phyloP scores from a whole-genome alignment of 179 eudicot species.

The Nepenthes alata region DNA sequence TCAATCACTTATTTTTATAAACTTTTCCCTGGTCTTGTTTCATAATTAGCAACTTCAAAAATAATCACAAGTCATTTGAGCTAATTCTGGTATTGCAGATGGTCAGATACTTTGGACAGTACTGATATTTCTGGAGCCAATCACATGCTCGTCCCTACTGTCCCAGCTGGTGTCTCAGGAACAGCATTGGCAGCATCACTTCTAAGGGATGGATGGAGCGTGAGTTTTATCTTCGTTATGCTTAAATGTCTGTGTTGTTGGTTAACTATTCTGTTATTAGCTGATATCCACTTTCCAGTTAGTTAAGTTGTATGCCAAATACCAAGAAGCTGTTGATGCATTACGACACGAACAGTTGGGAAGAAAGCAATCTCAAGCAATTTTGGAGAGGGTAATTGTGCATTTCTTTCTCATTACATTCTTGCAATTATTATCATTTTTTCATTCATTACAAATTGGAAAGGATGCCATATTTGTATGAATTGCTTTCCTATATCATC shows the following conservation, averaged over 20 bases:
- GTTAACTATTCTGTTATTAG: not conserved
- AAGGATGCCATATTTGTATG: not conserved
- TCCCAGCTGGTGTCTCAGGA: slow-evolving; percentile 88
- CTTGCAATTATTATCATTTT: not conserved
- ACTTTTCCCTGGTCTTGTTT: not conserved
- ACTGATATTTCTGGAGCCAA: slow-evolving; percentile 21
- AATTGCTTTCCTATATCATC: too few species aligned
- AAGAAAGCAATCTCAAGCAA: slow-evolving; percentile 83
- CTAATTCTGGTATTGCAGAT: slow-evolving; percentile 15
- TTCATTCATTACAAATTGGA: not conserved
- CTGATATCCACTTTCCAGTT: slow-evolving; percentile 23
- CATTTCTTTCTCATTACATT: not conserved
- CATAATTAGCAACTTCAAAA: not conserved
- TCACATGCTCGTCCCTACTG: slow-evolving; percentile 51
- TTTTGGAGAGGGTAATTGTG: slow-evolving; percentile 48
- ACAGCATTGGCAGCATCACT: slow-evolving; percentile 95
- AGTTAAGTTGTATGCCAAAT: slow-evolving; percentile 79
- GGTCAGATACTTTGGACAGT: slow-evolving; percentile 23
- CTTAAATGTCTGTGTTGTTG: not conserved
- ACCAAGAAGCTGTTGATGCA: slow-evolving; percentile 97
- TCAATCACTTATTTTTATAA: too few species aligned
- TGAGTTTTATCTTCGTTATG: slow-evolving; percentile 19
- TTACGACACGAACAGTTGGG: slow-evolving; percentile 84
- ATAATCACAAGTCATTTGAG: not conserved
- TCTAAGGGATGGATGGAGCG: slow-evolving; percentile 96